Conservation (phyloP, 208 protist species). For the Chromosphaera perkinsii region DNA sequence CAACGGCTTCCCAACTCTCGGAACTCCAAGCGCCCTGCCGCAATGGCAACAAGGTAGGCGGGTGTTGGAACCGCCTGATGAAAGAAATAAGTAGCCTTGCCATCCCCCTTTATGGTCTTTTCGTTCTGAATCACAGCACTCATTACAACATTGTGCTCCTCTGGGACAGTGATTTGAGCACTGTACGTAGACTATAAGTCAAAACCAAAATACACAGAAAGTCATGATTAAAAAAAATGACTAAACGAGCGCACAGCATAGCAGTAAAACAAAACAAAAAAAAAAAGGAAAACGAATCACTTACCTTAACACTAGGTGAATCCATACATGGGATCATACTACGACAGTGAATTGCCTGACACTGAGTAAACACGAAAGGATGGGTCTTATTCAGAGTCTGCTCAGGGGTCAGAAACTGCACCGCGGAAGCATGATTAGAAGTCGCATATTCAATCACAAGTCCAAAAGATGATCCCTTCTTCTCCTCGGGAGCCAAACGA, state of each 20-base stretch:
- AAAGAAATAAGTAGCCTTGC: constrained; percentile 1
- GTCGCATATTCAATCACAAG: constrained; percentile 52
- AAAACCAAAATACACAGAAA: not conserved
- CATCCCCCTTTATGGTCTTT: not conserved
- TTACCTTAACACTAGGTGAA: constrained; percentile 15
- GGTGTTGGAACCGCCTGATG: not conserved
- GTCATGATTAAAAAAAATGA: not conserved
- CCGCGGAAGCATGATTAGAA: constrained; percentile 29
- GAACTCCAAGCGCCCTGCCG: constrained; percentile 45
- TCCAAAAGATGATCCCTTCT: too few species aligned
- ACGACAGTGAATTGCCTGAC: constrained; percentile 63
- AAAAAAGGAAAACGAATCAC: not conserved
- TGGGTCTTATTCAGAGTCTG: constrained; percentile 69
- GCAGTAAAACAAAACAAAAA: not conserved
- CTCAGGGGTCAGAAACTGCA: constrained; percentile 53
- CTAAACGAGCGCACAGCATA: not conserved
- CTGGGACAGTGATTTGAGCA: constrained; percentile 10
- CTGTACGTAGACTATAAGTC: constrained; percentile 15
- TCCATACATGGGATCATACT: constrained; percentile 55
- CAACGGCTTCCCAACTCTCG: not conserved
- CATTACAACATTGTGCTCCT: constrained; percentile 8
- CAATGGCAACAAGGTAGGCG: constrained; percentile 66
- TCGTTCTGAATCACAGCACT: constrained; percentile 7
- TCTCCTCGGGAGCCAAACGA: too few species aligned
- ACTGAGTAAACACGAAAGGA: constrained; percentile 73